phyloP scores from a whole-genome alignment of 805 yeast genomes.

The Suhomyces sp. region DNA sequence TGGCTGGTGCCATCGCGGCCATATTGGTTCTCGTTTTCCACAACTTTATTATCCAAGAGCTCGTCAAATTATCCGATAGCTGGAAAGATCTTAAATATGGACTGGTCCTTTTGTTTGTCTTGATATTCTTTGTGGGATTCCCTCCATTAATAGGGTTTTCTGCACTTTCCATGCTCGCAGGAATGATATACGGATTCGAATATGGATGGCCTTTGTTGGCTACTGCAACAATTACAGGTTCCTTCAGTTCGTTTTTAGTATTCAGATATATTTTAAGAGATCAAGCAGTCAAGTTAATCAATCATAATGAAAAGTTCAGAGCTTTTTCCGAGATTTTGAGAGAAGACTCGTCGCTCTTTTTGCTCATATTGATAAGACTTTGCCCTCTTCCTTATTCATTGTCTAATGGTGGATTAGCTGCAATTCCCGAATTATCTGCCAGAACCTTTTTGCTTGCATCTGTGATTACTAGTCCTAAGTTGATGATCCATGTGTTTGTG shows the following conservation, averaged over 20 bases:
- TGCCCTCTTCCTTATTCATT: slow-evolving; percentile 94
- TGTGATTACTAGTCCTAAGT: slow-evolving; percentile 74
- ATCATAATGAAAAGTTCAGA: slow-evolving; percentile 60
- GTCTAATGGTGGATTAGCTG: slow-evolving; percentile 88
- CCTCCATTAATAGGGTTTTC: slow-evolving; percentile 91
- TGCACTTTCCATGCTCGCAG: slow-evolving; percentile 60
- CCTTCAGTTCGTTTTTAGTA: slow-evolving; percentile 66
- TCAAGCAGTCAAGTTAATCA: slow-evolving; percentile 59
- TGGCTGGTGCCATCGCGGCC: slow-evolving; percentile 17
- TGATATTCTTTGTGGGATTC: slow-evolving; percentile 69
- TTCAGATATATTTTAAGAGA: slow-evolving; percentile 58
- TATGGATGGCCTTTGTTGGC: slow-evolving; percentile 79
- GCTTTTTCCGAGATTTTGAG: slow-evolving; percentile 72
- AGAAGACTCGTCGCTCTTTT: slow-evolving; percentile 61
- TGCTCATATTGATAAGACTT: slow-evolving; percentile 70
- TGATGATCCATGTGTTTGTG: slow-evolving; percentile 69
- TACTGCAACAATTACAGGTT: slow-evolving; percentile 66
- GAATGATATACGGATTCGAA: slow-evolving; percentile 79
- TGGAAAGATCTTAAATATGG: slow-evolving; percentile 43
- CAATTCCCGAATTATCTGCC: slow-evolving; percentile 72
- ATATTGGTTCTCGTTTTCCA: slow-evolving; percentile 33
- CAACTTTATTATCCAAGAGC: slow-evolving; percentile 28
- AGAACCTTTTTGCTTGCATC: slow-evolving; percentile 68
- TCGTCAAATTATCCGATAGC: slow-evolving; percentile 45
- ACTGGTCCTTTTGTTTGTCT: slow-evolving; percentile 43